Evolutionary conservation across 306 rosid genomes (phyloP).

Genomic region (Heteromeles arbutifolia): DNA sequence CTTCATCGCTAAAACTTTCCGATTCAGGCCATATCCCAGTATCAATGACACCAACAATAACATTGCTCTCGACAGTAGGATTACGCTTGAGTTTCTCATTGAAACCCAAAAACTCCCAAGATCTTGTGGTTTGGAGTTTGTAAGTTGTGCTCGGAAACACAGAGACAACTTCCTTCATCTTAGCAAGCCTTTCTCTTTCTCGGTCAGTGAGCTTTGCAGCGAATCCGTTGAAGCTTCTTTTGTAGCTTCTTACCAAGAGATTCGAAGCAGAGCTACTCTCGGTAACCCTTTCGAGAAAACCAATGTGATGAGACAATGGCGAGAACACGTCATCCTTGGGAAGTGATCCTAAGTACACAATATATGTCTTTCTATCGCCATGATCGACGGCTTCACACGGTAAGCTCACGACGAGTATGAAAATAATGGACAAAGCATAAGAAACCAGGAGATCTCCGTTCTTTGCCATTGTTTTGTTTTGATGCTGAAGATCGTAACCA

Average conservation of each 20-base stretch:
- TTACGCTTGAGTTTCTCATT: background rate
- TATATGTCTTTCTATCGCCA: background rate
- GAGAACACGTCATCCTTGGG: background rate
- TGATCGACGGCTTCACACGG: background rate
- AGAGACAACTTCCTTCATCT: conserved; percentile 28
- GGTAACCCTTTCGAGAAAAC: background rate
- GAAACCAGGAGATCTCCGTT: background rate
- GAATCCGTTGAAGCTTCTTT: conserved; percentile 9
- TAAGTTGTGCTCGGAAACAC: conserved; percentile 24
- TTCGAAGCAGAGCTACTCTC: background rate
- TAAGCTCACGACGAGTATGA: background rate
- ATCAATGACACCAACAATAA: background rate
- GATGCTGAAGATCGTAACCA: no score
- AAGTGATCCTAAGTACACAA: background rate
- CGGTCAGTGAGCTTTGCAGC: conserved; percentile 1
- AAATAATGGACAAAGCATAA: background rate
- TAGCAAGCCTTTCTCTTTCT: background rate
- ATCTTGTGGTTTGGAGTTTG: conserved; percentile 34
- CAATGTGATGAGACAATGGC: background rate
- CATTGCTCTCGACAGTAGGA: background rate
- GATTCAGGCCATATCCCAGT: background rate
- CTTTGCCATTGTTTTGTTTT: background rate
- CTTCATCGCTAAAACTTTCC: background rate
- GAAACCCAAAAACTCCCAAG: conserved; percentile 44
- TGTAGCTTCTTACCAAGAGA: background rate